Evolutionary conservation across 345 rosid genomes (phyloP).

Genomic region (Gossypium turneri): DNA sequence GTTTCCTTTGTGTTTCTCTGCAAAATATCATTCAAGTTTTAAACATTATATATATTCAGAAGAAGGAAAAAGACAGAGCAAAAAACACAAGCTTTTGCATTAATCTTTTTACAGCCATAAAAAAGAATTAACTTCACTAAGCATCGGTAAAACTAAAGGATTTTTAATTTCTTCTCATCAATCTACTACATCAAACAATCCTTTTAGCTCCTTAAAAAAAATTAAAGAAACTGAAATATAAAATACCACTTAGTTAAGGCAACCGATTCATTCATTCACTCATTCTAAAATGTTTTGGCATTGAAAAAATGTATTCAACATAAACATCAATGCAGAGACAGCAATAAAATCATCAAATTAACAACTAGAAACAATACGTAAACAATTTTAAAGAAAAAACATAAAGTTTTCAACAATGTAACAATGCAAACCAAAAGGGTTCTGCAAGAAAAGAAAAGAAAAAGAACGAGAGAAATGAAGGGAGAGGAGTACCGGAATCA

Average conservation of each 20-base stretch:
- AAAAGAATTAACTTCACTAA: neutral
- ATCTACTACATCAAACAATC: neutral
- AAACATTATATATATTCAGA: neutral
- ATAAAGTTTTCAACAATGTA: neutral
- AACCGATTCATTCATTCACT: neutral
- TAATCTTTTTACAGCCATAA: neutral
- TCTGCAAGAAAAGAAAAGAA: neutral
- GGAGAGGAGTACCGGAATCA: conserved; percentile 5
- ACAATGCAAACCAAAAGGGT: neutral
- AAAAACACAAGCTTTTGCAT: neutral
- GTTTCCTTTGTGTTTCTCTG: neutral
- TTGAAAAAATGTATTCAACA: neutral
- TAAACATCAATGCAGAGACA: neutral
- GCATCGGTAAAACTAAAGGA: neutral
- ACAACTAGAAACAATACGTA: neutral
- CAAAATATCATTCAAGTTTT: neutral
- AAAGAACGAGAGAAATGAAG: too few relatives aligned
- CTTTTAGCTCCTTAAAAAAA: neutral
- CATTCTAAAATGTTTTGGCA: neutral
- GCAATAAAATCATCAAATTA: conserved; percentile 4
- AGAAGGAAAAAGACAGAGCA: neutral
- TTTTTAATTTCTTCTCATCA: neutral
- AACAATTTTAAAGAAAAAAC: neutral
- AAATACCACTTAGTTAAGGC: neutral
- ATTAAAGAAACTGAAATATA: neutral